Evolutionary conservation across 371 early-diverging fungal species (phyloP).

Genomic region (Batkoa obscura): DNA sequence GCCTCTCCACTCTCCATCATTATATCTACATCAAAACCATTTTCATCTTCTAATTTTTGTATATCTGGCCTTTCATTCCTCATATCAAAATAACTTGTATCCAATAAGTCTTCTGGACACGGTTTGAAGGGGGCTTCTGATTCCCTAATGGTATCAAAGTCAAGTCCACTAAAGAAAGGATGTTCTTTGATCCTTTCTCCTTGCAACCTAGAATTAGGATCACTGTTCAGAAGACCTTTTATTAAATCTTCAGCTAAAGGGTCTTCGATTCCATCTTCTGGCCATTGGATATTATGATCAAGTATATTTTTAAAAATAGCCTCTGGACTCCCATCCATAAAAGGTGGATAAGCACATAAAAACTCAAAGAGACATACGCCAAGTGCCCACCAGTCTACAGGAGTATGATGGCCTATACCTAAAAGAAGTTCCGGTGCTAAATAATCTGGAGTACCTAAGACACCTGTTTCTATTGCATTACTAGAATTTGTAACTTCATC

Average conservation of each 20-base stretch:
- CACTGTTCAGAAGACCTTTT: slow-evolving; percentile 41
- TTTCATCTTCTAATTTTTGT: slow-evolving; percentile 11
- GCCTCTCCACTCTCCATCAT: neutral
- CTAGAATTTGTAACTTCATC: neutral
- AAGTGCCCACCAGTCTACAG: slow-evolving; percentile 89
- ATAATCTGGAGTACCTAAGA: slow-evolving; percentile 89
- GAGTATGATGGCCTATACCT: slow-evolving; percentile 68
- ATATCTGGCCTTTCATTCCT: slow-evolving; percentile 33
- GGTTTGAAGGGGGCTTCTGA: slow-evolving; percentile 62
- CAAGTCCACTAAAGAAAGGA: slow-evolving; percentile 49
- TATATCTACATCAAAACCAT: slow-evolving; percentile 5
- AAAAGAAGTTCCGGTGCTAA: slow-evolving; percentile 87
- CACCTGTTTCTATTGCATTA: neutral
- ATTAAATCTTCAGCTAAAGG: slow-evolving; percentile 45
- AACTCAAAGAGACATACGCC: slow-evolving; percentile 84
- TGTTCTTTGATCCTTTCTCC: slow-evolving; percentile 44
- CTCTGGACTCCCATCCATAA: slow-evolving; percentile 62
- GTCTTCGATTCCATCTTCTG: slow-evolving; percentile 30
- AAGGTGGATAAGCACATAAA: slow-evolving; percentile 71
- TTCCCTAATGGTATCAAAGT: slow-evolving; percentile 45
- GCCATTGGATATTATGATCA: slow-evolving; percentile 42
- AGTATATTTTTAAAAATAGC: slow-evolving; percentile 70
- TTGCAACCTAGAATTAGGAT: slow-evolving; percentile 38
- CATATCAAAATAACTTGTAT: slow-evolving; percentile 67
- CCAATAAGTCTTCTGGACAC: slow-evolving; percentile 36